Percentiles rank a stretch among this genome's conserved stretches.
Conservation (phyloP, 306 rosid genomes). For the Vigna radiata region DNA sequence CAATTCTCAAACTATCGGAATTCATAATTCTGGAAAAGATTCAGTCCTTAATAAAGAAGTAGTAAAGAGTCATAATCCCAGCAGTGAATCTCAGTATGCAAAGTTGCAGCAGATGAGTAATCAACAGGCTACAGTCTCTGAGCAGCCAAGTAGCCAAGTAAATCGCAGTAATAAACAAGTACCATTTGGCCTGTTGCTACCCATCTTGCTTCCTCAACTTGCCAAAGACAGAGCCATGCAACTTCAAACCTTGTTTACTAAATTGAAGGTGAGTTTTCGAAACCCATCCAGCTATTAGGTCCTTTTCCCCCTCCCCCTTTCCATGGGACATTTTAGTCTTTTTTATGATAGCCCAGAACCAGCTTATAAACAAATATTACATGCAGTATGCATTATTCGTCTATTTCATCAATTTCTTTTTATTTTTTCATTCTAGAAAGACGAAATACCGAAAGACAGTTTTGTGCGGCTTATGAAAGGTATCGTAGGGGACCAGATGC, state of each 20-base stretch:
- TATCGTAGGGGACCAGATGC: constrained; percentile 88
- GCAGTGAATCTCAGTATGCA: constrained; percentile 70
- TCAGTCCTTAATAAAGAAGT: constrained; percentile 51
- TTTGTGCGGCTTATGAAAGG: constrained; percentile 75
- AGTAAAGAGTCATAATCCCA: constrained; percentile 55
- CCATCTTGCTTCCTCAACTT: constrained; percentile 37
- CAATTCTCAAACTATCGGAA: constrained; percentile 57
- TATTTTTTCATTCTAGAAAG: constrained; percentile 50
- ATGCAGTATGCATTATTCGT: constrained; percentile 3
- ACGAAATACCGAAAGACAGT: constrained; percentile 73
- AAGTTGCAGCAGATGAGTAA: constrained; percentile 88
- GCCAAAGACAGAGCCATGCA: constrained; percentile 36
- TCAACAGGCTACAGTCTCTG: constrained; percentile 74
- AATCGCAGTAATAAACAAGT: constrained; percentile 67
- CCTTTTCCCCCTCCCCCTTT: not conserved
- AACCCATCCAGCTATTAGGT: constrained; percentile 35
- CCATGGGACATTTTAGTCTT: constrained; percentile 10
- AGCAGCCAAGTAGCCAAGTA: constrained; percentile 60
- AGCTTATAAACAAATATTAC: constrained; percentile 16
- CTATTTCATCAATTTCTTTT: not conserved
- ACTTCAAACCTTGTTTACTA: constrained; percentile 18
- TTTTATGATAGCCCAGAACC: not conserved
- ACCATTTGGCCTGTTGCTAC: constrained; percentile 75
- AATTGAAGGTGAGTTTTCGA: constrained; percentile 1
- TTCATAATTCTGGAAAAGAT: constrained; percentile 58